These are phyloP conservation scores for Aspergillus indologenus DNA, from an alignment of 495 filamentous ascomycete species.

Conservation along the genomic window DNA sequence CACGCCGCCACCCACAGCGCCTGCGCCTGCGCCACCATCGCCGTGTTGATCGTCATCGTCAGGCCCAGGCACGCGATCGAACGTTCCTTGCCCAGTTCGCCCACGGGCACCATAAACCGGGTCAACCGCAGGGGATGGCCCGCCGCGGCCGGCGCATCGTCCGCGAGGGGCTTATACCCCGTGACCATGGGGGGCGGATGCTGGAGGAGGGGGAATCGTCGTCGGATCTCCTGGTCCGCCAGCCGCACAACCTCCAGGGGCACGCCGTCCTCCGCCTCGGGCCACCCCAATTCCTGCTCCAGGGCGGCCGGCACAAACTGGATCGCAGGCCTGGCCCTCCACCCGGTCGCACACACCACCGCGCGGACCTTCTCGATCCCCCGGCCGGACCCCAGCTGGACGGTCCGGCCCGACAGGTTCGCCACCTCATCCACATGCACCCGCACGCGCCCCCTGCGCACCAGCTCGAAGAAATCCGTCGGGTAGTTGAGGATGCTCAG, in stretches of 20 bases:
- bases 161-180: slow-evolving; percentile 28
- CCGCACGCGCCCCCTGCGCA: slow-evolving; percentile 57
- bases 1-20: slow-evolving; percentile 72
- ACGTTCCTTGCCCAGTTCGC: slow-evolving; percentile 47
- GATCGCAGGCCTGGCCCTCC: slow-evolving; percentile 61
- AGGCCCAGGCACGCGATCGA: slow-evolving; percentile 68
- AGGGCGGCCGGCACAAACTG: slow-evolving; percentile 57
- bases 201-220: slow-evolving; percentile 61
- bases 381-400: background rate
- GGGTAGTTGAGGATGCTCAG: slow-evolving; percentile 70
- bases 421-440: slow-evolving; percentile 60
- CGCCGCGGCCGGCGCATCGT: slow-evolving; percentile 29
- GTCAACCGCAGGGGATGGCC: slow-evolving; percentile 53
- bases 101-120: slow-evolving; percentile 68
- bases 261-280: slow-evolving; percentile 31
- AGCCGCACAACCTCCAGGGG: slow-evolving; percentile 24
- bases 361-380: slow-evolving; percentile 41
- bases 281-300: slow-evolving; percentile 38
- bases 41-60: slow-evolving; percentile 60
- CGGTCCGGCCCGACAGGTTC: slow-evolving; percentile 23
- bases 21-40: slow-evolving; percentile 61
- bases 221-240: slow-evolving; percentile 67
- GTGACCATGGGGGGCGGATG: slow-evolving; percentile 34
- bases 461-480: slow-evolving; percentile 59
- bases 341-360: slow-evolving; percentile 69